Evolutionary conservation across 768 basidiomycete species (phyloP).

Genomic region (Holtermannia corniformis): DNA sequence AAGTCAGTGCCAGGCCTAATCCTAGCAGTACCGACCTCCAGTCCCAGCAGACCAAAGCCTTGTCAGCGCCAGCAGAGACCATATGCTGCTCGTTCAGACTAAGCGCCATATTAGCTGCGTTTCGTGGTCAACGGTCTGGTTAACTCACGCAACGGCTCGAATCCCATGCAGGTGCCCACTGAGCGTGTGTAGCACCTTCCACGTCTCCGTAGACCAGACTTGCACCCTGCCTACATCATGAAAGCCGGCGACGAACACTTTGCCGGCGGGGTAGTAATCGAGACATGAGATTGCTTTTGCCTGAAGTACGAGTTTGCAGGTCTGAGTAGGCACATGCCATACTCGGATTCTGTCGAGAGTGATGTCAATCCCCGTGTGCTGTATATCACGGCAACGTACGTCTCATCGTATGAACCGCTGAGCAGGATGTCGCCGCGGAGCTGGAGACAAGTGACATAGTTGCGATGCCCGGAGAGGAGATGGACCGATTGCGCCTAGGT

Average conservation of each 20-base stretch:
- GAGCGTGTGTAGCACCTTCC: slow-evolving; percentile 28
- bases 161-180: slow-evolving; percentile 69
- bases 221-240: slow-evolving; percentile 89
- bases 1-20: slow-evolving; percentile 50
- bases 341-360: slow-evolving; percentile 55
- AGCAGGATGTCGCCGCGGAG: slow-evolving; percentile 66
- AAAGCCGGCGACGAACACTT: slow-evolving; percentile 86
- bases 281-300: slow-evolving; percentile 77
- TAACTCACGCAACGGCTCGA: slow-evolving; percentile 59
- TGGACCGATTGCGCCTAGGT: slow-evolving; percentile 56
- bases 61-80: slow-evolving; percentile 69
- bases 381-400: slow-evolving; percentile 10
- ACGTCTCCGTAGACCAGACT: slow-evolving; percentile 75
- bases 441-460: slow-evolving; percentile 74
- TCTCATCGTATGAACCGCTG: slow-evolving; percentile 80
- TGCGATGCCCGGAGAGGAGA: slow-evolving; percentile 73
- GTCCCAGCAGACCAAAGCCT: slow-evolving; percentile 60
- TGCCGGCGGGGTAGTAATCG: slow-evolving; percentile 72
- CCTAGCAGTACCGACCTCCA: slow-evolving; percentile 8
- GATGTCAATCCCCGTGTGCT: not conserved
- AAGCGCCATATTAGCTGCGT: too few relatives aligned
- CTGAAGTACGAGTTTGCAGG: slow-evolving; percentile 43
- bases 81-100: slow-evolving; percentile 67
- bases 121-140: not conserved
- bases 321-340: slow-evolving; percentile 61